phyloP scores from a whole-genome alignment of 2,329 filamentous ascomycete genomes.

The Beauveria asiatica region DNA sequence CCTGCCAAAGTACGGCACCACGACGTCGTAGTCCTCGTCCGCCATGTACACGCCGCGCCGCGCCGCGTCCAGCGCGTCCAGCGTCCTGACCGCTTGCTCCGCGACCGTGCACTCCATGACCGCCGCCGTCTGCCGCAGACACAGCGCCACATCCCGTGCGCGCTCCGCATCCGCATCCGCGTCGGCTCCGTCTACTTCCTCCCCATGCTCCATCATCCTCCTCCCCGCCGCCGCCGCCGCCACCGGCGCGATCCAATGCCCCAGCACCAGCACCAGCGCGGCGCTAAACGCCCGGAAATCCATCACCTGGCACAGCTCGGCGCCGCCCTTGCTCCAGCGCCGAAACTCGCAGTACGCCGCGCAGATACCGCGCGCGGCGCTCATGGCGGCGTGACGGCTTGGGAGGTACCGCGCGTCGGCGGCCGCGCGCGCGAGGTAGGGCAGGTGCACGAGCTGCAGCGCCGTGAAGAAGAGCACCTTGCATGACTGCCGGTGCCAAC shows the following conservation, averaged over 20 bases:
- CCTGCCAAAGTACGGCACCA: conserved; percentile 37
- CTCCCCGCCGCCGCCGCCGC: not conserved
- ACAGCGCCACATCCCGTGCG: not conserved
- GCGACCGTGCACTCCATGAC: conserved; percentile 32
- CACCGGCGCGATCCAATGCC: conserved; percentile 27
- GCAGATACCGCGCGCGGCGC: conserved; percentile 33
- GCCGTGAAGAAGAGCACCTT: conserved; percentile 32
- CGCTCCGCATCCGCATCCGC: not conserved
- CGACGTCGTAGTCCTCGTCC: conserved; percentile 26
- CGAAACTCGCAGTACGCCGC: conserved; percentile 26
- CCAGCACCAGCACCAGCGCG: conserved; percentile 34
- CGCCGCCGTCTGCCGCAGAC: conserved; percentile 1
- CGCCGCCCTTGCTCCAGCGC: conserved; percentile 7
- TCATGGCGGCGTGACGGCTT: conserved; percentile 29
- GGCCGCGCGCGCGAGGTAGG: conserved; percentile 33
- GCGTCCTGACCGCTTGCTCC: conserved; percentile 30
- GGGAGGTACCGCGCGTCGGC: conserved; percentile 28
- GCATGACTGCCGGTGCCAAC: conserved; percentile 20
- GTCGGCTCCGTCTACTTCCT: no score
- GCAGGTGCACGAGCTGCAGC: conserved; percentile 34
- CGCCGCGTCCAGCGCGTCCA: conserved; percentile 28
- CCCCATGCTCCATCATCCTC: not conserved
- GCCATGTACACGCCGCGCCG: conserved; percentile 17
- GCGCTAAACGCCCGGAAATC: conserved; percentile 40
- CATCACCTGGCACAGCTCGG: conserved; percentile 32